Base-by-base conservation (phyloP, 192 early-diverging fungal genomes). In the Lobosporangium transversale region DNA sequence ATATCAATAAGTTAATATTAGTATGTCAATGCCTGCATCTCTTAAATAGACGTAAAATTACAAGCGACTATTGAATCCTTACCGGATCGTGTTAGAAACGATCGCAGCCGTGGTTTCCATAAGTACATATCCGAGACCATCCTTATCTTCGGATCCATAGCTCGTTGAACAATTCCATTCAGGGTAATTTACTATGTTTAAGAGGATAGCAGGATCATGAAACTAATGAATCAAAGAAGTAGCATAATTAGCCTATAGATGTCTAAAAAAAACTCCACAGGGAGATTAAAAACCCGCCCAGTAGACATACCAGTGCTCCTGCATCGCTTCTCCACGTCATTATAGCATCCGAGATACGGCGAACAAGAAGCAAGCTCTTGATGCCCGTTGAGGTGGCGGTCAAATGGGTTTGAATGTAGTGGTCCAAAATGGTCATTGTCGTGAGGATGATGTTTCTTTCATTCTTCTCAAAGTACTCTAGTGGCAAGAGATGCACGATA, bases 391-490 rank as follows among this genome's bases (percentile, higher is more conserved):
- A 10, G 17, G 56, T 59, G 0, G 64, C 64, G 4, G 15, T 32
- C 36, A 76, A 24, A 10, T 58, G 43, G 26, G 36, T 43, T 4
- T 61, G 73, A 18, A 76, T 58, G 11, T 66, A 49, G n/a, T 57
- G 37, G 26, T 78, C 70, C 30, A 79, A 43, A 3, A 79, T 53
- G 3, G 64, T 66, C 64, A 74, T 66, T 9, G 81, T 55, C 14
- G 58, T 49, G 42, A 86, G 44, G 32, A 80, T 58, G 12, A 78
- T 65, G 30, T 74, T 64, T n/a, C 82, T 69, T 24, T 86, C 68
- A 42, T 59, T 54, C 37, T 79, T 80, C 53, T 83, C 76, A 59
- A 78, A 86, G 55, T 81, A 86, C 24, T 86, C 84, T 15, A 82
- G 61, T 1, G 84, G 84, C 42, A 86, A 80, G 0, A 86, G 64